Base-by-base conservation (phyloP, 2,329 filamentous ascomycete species). In the Colletotrichum eleusines region DNA sequence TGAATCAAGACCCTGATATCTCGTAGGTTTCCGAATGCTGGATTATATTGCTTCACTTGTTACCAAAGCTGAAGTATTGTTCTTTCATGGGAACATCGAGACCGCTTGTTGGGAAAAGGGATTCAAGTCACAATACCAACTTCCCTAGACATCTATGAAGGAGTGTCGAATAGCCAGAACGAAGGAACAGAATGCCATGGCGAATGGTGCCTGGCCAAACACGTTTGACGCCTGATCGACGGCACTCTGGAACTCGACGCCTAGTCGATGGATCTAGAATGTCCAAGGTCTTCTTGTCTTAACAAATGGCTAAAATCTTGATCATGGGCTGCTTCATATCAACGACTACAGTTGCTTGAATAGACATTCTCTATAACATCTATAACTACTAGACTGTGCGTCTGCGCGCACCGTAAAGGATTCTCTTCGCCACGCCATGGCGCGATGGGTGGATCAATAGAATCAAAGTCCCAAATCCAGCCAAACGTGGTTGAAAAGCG, bases 91-190 rank as follows among this genome's bases (percentile, higher is more conserved):
- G 5, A 18, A 28, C 5, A 50, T 18, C 3, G 46, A 50, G 12
- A 5, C 8, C 5, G 12, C 5, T 9, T 5, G 6, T 18, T 18
- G 12, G 8, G 2, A 1, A 8, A 3, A 23, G n/a, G n/a, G 12
- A 26, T 26, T 23, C n/a, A 26, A 28, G 46, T 18, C 12, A 16
- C 23, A 16, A 26, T 26, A 6, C 12, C 14, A 8, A 18, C 5
- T 26, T 18, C 2, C 46, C 14, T 8, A 16, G 23, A 26, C 14
- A 18, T 28, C 23, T n/a, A 26, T 26, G 11, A 14, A 8, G 0
- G 6, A 18, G 23, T 1, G 2, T 1, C n/a, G 26, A 9, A 3
- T 16, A 4, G 6, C 4, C 12, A 28, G 14, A 2, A 7, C 5
- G 9, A 26, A 16, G 20, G n/a, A 44, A n/a, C 8, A n/a, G 6